Evolutionary conservation across 1,284 basidiomycete genomes (phyloP).

Genomic region (Malassezia caprae): DNA sequence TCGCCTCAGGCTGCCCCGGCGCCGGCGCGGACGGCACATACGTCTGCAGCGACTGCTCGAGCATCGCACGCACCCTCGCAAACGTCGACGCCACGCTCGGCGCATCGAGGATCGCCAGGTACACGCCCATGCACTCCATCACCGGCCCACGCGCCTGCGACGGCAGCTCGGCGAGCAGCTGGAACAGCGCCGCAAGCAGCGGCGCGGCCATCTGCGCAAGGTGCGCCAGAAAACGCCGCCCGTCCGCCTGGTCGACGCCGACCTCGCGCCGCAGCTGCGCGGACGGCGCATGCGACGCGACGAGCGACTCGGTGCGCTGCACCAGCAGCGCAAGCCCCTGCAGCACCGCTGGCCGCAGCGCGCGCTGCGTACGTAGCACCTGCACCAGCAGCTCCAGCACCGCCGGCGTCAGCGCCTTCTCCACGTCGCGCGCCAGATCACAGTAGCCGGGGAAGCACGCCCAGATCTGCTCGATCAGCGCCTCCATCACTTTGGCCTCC

Average conservation of each 20-base stretch:
- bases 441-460: conserved; percentile 57
- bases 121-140: conserved; percentile 78
- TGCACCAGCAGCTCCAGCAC: conserved; percentile 65
- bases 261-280: conserved; percentile 53
- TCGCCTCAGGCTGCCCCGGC: conserved; percentile 15
- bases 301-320: conserved; percentile 58
- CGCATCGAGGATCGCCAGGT: conserved; percentile 63
- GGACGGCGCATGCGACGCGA: conserved; percentile 51
- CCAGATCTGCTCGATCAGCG: conserved; percentile 87
- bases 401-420: conserved; percentile 25
- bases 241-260: conserved; percentile 56
- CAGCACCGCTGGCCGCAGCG: conserved; percentile 71
- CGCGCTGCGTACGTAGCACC: conserved; percentile 75
- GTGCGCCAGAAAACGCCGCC: conserved; percentile 62
- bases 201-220: conserved; percentile 72
- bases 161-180: conserved; percentile 79
- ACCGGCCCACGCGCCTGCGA: conserved; percentile 68
- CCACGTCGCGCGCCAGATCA: conserved; percentile 74
- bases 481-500: conserved; percentile 88
- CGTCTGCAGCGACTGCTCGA: conserved; percentile 60
- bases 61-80: conserved; percentile 64
- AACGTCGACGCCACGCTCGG: conserved; percentile 65
- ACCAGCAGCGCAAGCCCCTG: conserved; percentile 71
- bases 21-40: conserved; percentile 18
- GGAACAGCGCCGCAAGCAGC: conserved; percentile 88